These are phyloP conservation scores for Wickerhamiella occidentalis DNA, from an alignment of 805 yeast species.

Conservation along the genomic window DNA sequence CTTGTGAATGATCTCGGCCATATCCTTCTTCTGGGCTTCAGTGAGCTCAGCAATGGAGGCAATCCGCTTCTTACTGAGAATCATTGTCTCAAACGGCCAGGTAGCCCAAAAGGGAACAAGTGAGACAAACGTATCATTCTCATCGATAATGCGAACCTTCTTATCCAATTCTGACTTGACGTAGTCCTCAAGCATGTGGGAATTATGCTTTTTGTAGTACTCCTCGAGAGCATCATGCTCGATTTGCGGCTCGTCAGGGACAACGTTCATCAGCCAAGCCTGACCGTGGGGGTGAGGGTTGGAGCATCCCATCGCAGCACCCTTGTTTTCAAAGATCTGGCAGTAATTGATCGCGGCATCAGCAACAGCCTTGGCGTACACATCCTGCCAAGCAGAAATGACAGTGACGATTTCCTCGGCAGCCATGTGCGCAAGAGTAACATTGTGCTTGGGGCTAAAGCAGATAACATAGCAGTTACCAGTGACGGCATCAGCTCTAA, in stretches of 20 bases:
- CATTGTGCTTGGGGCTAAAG: constrained; percentile 55
- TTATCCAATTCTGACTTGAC: constrained; percentile 38
- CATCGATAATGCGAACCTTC: constrained; percentile 38
- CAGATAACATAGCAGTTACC: constrained; percentile 65
- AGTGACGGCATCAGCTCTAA: constrained; percentile 45
- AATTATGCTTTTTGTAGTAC: constrained; percentile 34
- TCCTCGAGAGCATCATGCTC: constrained; percentile 42
- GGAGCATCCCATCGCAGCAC: constrained; percentile 71
- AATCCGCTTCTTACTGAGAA: constrained; percentile 45
- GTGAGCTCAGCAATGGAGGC: constrained; percentile 33
- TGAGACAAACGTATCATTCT: constrained; percentile 51
- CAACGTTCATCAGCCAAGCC: constrained; percentile 57
- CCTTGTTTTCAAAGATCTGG: constrained; percentile 69
- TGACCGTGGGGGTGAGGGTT: constrained; percentile 78
- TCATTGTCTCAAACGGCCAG: constrained; percentile 69
- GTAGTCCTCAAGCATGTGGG: constrained; percentile 52
- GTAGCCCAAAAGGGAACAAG: constrained; percentile 74
- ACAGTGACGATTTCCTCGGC: constrained; percentile 35
- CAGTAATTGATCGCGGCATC: constrained; percentile 40
- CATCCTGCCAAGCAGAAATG: constrained; percentile 47
- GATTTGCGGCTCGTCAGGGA: constrained; percentile 54
- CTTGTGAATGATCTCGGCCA: constrained; percentile 41
- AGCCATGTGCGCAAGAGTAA: constrained; percentile 53
- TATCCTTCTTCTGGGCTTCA: constrained; percentile 38
- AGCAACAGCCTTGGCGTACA: constrained; percentile 35